phyloP scores from a whole-genome alignment of 1,139 yeast genomes.

The Hyphopichia khmerensis region DNA sequence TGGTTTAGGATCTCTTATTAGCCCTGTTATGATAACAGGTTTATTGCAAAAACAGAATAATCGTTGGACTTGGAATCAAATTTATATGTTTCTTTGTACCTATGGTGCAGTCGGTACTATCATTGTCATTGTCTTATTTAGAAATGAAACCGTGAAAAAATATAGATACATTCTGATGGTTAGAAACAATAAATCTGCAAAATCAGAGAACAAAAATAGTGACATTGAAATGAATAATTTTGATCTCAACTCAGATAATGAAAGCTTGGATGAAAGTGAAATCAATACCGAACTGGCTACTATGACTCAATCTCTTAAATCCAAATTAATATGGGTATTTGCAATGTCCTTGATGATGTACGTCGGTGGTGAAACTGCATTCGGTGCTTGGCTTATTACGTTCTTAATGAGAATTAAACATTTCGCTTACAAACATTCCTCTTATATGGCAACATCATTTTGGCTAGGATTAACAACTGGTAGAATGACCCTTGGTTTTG shows the following conservation, averaged over 20 bases:
- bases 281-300: slow-evolving; percentile 10
- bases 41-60: slow-evolving; percentile 30
- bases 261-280: slow-evolving; percentile 15
- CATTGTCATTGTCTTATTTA: slow-evolving; percentile 31
- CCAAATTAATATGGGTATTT: slow-evolving; percentile 47
- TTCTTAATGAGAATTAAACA: slow-evolving; percentile 52
- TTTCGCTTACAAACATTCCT: slow-evolving; percentile 44
- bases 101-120: slow-evolving; percentile 24
- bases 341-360: slow-evolving; percentile 55
- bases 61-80: slow-evolving; percentile 50
- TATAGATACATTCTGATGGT: slow-evolving; percentile 36
- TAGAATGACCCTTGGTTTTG: slow-evolving; percentile 57
- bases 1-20: slow-evolving; percentile 66
- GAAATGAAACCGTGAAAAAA: slow-evolving; percentile 55
- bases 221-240: slow-evolving; percentile 12
- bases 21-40: slow-evolving; percentile 58
- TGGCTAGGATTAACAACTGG: slow-evolving; percentile 70
- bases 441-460: slow-evolving; percentile 61
- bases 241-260: slow-evolving; percentile 11
- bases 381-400: slow-evolving; percentile 68
- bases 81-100: slow-evolving; percentile 37
- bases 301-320: slow-evolving; percentile 34
- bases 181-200: slow-evolving; percentile 10
- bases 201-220: slow-evolving; percentile 3
- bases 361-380: slow-evolving; percentile 67